phyloP scores from a whole-genome alignment of 2,329 filamentous ascomycete species.

The Pyrenochaeta sp. region DNA sequence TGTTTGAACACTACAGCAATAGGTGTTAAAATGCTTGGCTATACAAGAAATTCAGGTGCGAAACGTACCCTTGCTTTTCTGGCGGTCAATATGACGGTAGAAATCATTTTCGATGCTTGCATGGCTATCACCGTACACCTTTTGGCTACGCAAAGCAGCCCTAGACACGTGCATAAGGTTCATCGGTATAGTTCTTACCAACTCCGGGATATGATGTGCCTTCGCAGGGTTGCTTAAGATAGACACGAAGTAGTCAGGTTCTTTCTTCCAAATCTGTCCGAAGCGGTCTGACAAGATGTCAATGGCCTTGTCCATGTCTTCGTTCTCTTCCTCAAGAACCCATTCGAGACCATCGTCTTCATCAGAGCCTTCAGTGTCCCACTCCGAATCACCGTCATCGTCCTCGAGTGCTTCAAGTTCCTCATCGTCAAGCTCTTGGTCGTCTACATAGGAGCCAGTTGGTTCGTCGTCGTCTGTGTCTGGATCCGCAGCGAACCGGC shows the following conservation, averaged over 20 bases:
- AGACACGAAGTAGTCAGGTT: slow-evolving; percentile 24
- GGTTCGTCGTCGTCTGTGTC: slow-evolving; percentile 29
- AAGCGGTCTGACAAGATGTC: no score
- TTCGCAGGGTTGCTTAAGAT: slow-evolving; percentile 16
- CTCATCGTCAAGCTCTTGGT: slow-evolving; percentile 14
- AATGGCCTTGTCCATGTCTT: no score
- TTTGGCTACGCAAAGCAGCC: slow-evolving; percentile 19
- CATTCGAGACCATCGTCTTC: no score
- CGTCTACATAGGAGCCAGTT: slow-evolving; percentile 12
- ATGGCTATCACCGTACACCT: slow-evolving; percentile 10
- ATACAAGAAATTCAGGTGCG: neutral
- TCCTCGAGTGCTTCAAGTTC: slow-evolving; percentile 13
- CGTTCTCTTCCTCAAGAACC: no score
- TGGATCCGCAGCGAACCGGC: slow-evolving; percentile 24
- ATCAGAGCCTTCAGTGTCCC: slow-evolving; percentile 7
- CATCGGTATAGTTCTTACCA: slow-evolving; percentile 12
- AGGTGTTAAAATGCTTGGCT: neutral
- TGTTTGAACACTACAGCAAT: slow-evolving; percentile 51
- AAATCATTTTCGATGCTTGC: slow-evolving; percentile 29
- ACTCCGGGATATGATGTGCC: slow-evolving; percentile 14
- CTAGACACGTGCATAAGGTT: slow-evolving; percentile 26
- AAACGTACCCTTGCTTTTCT: slow-evolving; percentile 46
- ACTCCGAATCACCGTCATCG: slow-evolving; percentile 12
- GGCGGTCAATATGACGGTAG: slow-evolving; percentile 40
- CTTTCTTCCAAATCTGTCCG: neutral